These are phyloP conservation scores for Erucastrum elatum DNA, from an alignment of 345 rosid species.

Conservation along the genomic window DNA sequence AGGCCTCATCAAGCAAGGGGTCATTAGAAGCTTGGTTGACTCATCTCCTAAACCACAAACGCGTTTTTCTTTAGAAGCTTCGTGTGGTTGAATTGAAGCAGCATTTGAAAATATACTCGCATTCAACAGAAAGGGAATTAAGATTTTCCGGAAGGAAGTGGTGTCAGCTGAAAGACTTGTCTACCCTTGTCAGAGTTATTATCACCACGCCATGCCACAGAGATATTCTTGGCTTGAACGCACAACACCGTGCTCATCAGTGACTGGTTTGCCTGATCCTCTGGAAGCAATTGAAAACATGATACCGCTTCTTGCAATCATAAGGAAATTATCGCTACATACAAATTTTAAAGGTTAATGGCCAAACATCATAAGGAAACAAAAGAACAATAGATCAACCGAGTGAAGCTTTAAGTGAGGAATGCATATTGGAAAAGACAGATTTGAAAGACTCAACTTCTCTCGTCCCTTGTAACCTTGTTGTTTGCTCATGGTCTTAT, in stretches of 20 bases:
- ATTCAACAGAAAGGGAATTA: no score
- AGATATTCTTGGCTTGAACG: conserved; percentile 43
- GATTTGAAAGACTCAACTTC: conserved; percentile 62
- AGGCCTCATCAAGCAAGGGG: conserved; percentile 74
- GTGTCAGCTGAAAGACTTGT: conserved; percentile 78
- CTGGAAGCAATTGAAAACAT: conserved; percentile 7
- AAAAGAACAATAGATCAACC: background rate
- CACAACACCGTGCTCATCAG: conserved; percentile 5
- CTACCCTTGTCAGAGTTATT: conserved; percentile 59
- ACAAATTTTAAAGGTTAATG: background rate
- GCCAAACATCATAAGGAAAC: background rate
- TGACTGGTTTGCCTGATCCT: conserved; percentile 33
- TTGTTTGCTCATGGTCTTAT: conserved; percentile 38
- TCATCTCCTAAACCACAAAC: conserved; percentile 34
- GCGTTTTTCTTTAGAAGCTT: conserved; percentile 41
- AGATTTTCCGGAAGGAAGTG: conserved; percentile 35
- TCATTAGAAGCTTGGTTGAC: conserved; percentile 52
- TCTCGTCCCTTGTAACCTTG: conserved; percentile 37
- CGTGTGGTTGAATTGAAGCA: no score
- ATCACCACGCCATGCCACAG: conserved; percentile 77
- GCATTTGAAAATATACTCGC: no score
- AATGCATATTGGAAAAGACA: conserved; percentile 58
- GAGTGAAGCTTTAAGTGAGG: conserved; percentile 60
- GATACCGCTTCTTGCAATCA: conserved; percentile 52
- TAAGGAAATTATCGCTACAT: conserved; percentile 74